These are phyloP conservation scores for Pleurotus ostreatus DNA, from an alignment of 768 basidiomycete genomes.

Conservation along the genomic window DNA sequence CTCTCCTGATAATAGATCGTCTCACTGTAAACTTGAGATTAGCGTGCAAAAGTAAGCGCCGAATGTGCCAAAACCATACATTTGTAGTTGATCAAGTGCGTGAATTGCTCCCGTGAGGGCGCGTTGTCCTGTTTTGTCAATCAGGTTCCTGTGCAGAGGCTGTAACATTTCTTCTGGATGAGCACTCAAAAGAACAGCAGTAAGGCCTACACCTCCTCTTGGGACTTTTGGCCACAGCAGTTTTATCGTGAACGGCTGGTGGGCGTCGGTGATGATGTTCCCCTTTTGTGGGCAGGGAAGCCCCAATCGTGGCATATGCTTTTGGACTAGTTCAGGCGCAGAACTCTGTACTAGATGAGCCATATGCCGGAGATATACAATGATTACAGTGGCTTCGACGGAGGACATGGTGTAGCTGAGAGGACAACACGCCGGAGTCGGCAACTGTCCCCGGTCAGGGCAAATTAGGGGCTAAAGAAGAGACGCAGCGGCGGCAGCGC, in stretches of 20 bases:
- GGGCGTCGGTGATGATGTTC: constrained; percentile 18
- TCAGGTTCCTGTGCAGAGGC: background rate
- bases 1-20: background rate
- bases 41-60: too few relatives aligned
- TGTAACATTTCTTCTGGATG: background rate
- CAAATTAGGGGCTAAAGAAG: too few relatives aligned
- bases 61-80: background rate
- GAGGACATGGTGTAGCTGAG: too few relatives aligned
- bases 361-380: too few relatives aligned
- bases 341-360: too few relatives aligned
- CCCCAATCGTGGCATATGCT: constrained; percentile 32
- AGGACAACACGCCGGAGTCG: too few relatives aligned
- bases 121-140: background rate
- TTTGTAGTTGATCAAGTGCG: background rate
- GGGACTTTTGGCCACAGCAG: background rate
- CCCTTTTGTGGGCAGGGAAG: constrained; percentile 34
- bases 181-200: background rate
- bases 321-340: background rate
- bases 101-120: background rate
- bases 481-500: too few relatives aligned
- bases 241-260: background rate
- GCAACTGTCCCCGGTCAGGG: too few relatives aligned
- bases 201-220: background rate
- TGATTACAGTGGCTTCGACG: too few relatives aligned
- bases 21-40: too few relatives aligned